phyloP scores from a whole-genome alignment of 805 yeast genomes.

The Teunomyces stri region DNA sequence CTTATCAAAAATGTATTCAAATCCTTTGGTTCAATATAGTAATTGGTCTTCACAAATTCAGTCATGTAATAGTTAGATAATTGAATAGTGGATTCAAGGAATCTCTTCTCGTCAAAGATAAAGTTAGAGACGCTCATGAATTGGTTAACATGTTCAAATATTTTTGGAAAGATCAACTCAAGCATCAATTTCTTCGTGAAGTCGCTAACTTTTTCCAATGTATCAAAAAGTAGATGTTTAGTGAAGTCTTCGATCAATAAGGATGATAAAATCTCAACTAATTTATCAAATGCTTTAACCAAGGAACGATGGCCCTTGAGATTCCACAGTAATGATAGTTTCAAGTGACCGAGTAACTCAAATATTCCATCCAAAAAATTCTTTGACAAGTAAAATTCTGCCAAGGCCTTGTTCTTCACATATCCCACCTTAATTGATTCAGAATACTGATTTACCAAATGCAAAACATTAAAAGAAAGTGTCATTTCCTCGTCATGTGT shows the following conservation, averaged over 20 bases:
- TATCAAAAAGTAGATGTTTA: slow-evolving; percentile 19
- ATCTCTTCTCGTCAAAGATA: slow-evolving; percentile 33
- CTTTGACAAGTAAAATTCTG: slow-evolving; percentile 23
- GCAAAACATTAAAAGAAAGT: slow-evolving; percentile 31
- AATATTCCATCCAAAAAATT: slow-evolving; percentile 40
- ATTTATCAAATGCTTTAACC: slow-evolving; percentile 20
- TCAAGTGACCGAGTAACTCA: slow-evolving; percentile 36
- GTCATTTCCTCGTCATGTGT: slow-evolving; percentile 16
- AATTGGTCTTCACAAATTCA: slow-evolving; percentile 31
- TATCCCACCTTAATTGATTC: slow-evolving; percentile 30
- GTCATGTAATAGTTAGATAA: slow-evolving; percentile 25
- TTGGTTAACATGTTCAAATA: slow-evolving; percentile 35
- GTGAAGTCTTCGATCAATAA: slow-evolving; percentile 31
- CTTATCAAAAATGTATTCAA: slow-evolving; percentile 28
- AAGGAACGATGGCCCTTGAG: slow-evolving; percentile 16
- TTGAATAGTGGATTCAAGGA: slow-evolving; percentile 23
- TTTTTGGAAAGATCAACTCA: slow-evolving; percentile 33
- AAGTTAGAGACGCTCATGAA: slow-evolving; percentile 32
- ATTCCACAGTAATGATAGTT: slow-evolving; percentile 25
- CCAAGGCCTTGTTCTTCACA: slow-evolving; percentile 20
- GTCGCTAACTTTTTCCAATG: slow-evolving; percentile 28
- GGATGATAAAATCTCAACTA: slow-evolving; percentile 32
- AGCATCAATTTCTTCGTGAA: slow-evolving; percentile 33
- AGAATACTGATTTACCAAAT: slow-evolving; percentile 33
- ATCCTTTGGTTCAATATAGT: slow-evolving; percentile 18